Evolutionary conservation across 2,329 filamentous ascomycete genomes (phyloP), one percentile per base, ranked within the genome.

Genomic region (Ascochyta lentis): DNA sequence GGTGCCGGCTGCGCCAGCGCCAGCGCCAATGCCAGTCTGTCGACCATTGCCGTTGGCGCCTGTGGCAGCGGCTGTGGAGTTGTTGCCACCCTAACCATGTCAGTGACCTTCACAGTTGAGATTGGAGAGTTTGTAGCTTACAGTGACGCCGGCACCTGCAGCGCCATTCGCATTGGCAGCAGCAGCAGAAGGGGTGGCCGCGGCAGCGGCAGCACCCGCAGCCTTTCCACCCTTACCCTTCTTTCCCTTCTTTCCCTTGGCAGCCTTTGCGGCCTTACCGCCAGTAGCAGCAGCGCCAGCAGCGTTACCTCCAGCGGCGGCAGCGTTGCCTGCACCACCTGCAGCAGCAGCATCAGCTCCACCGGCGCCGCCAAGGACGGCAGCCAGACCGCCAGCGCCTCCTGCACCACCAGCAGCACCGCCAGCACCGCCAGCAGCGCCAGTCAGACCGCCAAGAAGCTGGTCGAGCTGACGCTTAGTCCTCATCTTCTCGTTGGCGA

Each of bases 381-480:
- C 35, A 40, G 22, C 46, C 6, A 49, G 26, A 3, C n/a, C 37
- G 12, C 41, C 56, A n/a, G 49, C 49, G n/a, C 52, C 58, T 34
- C 45, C 61, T 35, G 54, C 61, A 6, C 27, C 60, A 9, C 56
- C 61, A 43, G 53, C 61, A 15, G 49, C 61, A 6, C 43, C 56
- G 31, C 27, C 55, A 19, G 52, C 61, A 15, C 52, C 61, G 7
- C 43, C 57, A 37, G 29, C 53, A 16, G 48, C 59, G 13, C 61
- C 67, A 9, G 56, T 56, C 16, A 70, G 38, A 1, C 39, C 54
- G 9, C 60, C 60, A 7, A 71, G 60, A 26, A 71, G 49, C 39
- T 67, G 60, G 38, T 69, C 68, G 29, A 69, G 65, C 50, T 71
- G 65, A 6, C 69, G 63, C 64, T 67, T 72, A 19, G 55, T 61